Base-by-base conservation (phyloP, 257 asterid species). In the Solanum sparsipilum region DNA sequence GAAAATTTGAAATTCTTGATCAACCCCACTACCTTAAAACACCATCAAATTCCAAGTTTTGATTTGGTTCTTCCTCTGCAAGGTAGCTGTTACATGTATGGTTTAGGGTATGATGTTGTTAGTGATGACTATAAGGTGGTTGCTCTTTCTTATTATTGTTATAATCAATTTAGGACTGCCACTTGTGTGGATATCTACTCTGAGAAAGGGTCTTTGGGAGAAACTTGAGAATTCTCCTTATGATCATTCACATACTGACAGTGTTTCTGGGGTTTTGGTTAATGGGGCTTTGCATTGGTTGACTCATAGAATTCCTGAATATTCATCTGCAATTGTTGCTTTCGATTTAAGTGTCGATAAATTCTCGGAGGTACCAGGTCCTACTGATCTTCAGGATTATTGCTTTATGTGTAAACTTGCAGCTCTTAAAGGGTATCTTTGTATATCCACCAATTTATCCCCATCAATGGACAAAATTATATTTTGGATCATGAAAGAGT, bases 361-460 rank as follows among this genome's bases (percentile, higher is more conserved):
- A 84, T 93, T 93, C n/a, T 78, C 76, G 25, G 87, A 91, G 87
- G 76, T 93, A 6, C 93, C 93, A 15, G 91, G 90, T 83, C 94
- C 93, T 2, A 41, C 18, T 12, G 39, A 44, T 23, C 74, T 34
- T 8, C 15, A 4, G 23, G 9, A 72, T 20, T 18, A 72, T 34
- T 32, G 11, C 25, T 72, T 34, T 32, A 18, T 34, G n/a, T 72
- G 38, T 72, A 35, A 16, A 15, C 79, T 73, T 73, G 82, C 39
- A 38, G 16, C 16, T 73, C 48, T 72, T 72, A 34, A 23, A 32
- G 81, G 46, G 16, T 20, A 27, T 73, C 79, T 72, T 32, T 72
- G 76, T 70, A 31, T 71, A 9, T 71, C 38, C 39, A 71, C 76
- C 76, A 71, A 2, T 65, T 9, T 65, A 65, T n/a, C 16, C 15